Evolutionary conservation across 2,329 filamentous ascomycete genomes (phyloP), one percentile per base, ranked within the genome.

Genomic region (Sclerotinia minor): DNA sequence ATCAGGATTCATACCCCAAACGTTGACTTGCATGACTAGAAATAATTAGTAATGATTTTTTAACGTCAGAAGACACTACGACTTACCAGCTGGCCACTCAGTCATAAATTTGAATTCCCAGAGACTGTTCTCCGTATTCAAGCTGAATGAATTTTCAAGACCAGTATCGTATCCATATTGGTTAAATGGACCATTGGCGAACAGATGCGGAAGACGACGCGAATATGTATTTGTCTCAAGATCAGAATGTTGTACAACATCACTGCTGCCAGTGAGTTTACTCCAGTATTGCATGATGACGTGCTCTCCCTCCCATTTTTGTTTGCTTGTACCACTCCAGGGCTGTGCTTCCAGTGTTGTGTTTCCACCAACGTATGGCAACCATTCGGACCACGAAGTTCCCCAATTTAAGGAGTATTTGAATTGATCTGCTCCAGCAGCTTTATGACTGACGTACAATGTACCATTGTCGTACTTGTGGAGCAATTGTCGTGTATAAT

Each of bases 1-100:
- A 75, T 89, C 83, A 0, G 83, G 82, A 72, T 89, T 87, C 75
- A 89, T 86, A 64, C 87, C 88, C 87, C 88, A 90, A 6, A 88
- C 81, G 71, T 89, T 90, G 68, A 89, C 78, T 73, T 89, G 87
- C 67, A 86, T 38, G n/a, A 68, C 67, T 68, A 44, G 21, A 57
- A 38, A 47, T 45, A 17, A 21, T 68, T 59, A 68, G 64, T 47
- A 49, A 5, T 9, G 17, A 21, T 32, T 44, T 9, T 1, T 19
- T 2, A 11, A 41, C 9, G 45, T 19, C 8, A n/a, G 8, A 7
- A 9, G 17, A n/a, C 9, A 3, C 26, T 41, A 44, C 7, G 53
- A 53, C 67, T 66, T 58, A 55, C 83, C 78, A 3, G 84, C 83
- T 7, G 87, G 87, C 83, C 86, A 90, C 73, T 90, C 87, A 4